These are phyloP conservation scores for Umbelopsis sp. DNA, from an alignment of 192 early-diverging fungal species.

Conservation along the genomic window DNA sequence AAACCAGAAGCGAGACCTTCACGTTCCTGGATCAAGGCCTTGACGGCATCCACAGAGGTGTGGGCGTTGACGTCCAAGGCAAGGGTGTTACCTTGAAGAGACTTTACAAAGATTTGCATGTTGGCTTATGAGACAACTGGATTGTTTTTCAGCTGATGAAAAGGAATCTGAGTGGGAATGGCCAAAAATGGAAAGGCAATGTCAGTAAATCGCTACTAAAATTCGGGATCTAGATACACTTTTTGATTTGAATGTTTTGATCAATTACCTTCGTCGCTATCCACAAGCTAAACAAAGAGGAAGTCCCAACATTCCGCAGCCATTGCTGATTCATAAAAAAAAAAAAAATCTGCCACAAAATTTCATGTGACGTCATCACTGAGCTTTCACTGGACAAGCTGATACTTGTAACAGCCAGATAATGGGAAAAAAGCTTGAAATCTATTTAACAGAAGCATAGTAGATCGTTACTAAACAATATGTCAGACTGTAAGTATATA, in stretches of 20 bases:
- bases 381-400: not conserved
- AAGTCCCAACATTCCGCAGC: not conserved
- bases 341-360: not conserved
- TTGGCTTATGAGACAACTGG: constrained; percentile 50
- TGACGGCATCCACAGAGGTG: constrained; percentile 56
- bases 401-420: no score
- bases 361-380: not conserved
- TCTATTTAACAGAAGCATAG: not conserved
- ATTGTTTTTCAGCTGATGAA: constrained; percentile 50
- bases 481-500: not conserved
- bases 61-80: constrained; percentile 58
- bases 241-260: not conserved
- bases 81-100: constrained; percentile 65
- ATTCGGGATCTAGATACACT: no score
- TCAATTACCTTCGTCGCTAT: constrained; percentile 9
- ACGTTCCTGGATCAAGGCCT: constrained; percentile 56
- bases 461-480: not conserved
- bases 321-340: not conserved
- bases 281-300: constrained; percentile 19
- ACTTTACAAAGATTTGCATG: constrained; percentile 69
- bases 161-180: constrained; percentile 50
- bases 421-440: not conserved
- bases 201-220: not conserved
- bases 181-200: constrained; percentile 30
- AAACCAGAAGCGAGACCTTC: constrained; percentile 63